Evolutionary conservation across 106 monocot species (phyloP).

Genomic region (Triglochin maritima): DNA sequence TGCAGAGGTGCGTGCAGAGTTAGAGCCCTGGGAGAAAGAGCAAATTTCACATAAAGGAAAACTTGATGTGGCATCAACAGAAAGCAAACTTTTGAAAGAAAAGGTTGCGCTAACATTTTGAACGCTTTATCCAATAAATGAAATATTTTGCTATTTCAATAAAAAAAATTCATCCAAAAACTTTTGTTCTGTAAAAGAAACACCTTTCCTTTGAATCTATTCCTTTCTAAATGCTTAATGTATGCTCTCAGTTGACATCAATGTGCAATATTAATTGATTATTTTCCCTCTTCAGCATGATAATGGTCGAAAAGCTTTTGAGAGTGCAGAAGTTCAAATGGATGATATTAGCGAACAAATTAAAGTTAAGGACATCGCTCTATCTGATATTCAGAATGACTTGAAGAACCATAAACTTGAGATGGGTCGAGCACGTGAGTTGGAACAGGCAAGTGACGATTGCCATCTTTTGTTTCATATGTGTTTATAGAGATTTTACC

Average conservation of each 20-base stretch:
- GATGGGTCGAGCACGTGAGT: slow-evolving; percentile 42
- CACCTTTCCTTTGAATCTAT: too few species aligned
- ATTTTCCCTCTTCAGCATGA: slow-evolving; percentile 49
- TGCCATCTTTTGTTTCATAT: too few species aligned
- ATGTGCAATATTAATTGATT: neutral
- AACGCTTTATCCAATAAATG: too few species aligned
- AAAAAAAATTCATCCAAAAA: too few species aligned
- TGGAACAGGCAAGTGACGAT: slow-evolving; percentile 42
- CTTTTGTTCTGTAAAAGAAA: too few species aligned
- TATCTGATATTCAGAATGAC: slow-evolving; percentile 33
- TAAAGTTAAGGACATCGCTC: slow-evolving; percentile 26
- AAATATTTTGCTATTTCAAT: too few species aligned
- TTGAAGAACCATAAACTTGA: slow-evolving; percentile 48
- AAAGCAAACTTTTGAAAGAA: slow-evolving; percentile 58
- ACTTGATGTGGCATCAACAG: slow-evolving; percentile 62
- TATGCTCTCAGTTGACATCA: too few species aligned
- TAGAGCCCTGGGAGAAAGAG: slow-evolving; percentile 97
- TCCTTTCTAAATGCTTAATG: too few species aligned
- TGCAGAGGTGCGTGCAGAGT: slow-evolving; percentile 59
- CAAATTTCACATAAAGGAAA: slow-evolving; percentile 90
- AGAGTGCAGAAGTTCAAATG: slow-evolving; percentile 52
- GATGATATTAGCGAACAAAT: slow-evolving; percentile 46
- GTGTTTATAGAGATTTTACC: too few species aligned
- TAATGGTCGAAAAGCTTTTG: slow-evolving; percentile 46
- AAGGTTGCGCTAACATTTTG: slow-evolving; percentile 33